Base-by-base conservation (phyloP, 148 eudicot species). In the Cornus florida region DNA sequence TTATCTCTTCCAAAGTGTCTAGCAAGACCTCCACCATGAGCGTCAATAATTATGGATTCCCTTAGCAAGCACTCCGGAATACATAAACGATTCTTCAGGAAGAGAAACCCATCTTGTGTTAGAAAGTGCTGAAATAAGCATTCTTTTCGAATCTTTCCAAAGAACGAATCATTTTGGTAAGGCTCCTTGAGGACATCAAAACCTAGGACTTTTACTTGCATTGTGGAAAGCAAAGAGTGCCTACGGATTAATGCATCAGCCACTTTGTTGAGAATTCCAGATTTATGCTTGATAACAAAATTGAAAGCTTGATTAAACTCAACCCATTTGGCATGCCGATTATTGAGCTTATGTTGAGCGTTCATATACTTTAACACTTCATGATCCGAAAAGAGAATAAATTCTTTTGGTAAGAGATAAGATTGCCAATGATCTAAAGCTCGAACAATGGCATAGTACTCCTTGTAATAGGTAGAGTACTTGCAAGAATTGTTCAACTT, bases 171-270 rank as follows among this genome's bases (percentile, higher is more conserved):
- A 64, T 22, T 16, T 6, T 7, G 2, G 24, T 79, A 79, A 4
- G 39, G 31, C 1, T 39, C 39, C 10, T 46, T 59, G 0, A 62
- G 2, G 2, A 56, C 12, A 7, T 79, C 82, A 72, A 79, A 79
- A 2, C 72, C 71, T 8, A 57, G 1, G 4, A 73, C 64, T 12
- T 46, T n/a, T 12, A 23, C 41, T 16, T 19, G n/a, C 24, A 72
- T 14, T 0, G 62, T 28, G 7, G 31, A 13, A 1, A 72, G 23
- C 7, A 79, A 35, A 23, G 24, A 17, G 16, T 66, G 73, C 4
- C 59, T 24, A 22, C 79, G 70, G 28, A 75, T 81, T 6, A 81
- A 46, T 5, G 83, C 75, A 56, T 75, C 75, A 5, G 69, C 78
- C 41, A 81, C 79, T 5, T 12, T 31, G 33, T 81, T 81, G 10